These are phyloP conservation scores for Platanthera zijinensis DNA, from an alignment of 106 monocot genomes.

Conservation along the genomic window DNA sequence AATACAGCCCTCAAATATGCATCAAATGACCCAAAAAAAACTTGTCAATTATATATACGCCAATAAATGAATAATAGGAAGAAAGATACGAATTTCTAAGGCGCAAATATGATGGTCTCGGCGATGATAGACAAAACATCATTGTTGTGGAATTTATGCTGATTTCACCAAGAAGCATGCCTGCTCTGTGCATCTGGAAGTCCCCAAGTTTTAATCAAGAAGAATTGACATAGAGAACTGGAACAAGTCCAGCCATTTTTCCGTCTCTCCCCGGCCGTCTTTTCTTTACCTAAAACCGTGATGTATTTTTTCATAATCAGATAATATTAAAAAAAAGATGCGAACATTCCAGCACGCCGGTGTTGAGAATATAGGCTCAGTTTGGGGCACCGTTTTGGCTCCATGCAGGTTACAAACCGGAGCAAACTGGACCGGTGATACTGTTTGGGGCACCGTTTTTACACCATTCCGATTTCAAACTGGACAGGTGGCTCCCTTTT, in stretches of 20 bases:
- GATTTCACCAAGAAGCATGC: background rate
- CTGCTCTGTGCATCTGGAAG: background rate
- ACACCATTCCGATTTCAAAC: too few relatives aligned
- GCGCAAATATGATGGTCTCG: background rate
- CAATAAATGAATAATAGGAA: background rate
- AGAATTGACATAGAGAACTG: constrained; percentile 84
- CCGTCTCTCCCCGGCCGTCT: constrained; percentile 93
- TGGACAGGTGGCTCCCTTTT: too few relatives aligned
- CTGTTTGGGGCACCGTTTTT: too few relatives aligned
- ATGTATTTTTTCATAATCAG: background rate
- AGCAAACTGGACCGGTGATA: too few relatives aligned
- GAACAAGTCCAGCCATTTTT: constrained; percentile 83
- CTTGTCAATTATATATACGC: background rate
- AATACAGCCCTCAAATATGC: background rate
- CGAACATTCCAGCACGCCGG: too few relatives aligned
- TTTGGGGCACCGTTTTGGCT: too few relatives aligned
- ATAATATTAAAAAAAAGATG: background rate
- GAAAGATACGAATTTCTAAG: background rate
- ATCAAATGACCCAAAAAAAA: background rate
- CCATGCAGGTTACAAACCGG: too few relatives aligned
- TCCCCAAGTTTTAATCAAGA: constrained; percentile 7
- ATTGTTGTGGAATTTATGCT: background rate
- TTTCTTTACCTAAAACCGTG: constrained; percentile 77
- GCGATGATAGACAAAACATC: background rate
- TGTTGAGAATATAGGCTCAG: too few relatives aligned